A percentile compares a stretch with the other conserved stretches of the same genome.
Evolutionary conservation across 352 stramenopile species (phyloP).

Genomic region (Pythium chondricola): DNA sequence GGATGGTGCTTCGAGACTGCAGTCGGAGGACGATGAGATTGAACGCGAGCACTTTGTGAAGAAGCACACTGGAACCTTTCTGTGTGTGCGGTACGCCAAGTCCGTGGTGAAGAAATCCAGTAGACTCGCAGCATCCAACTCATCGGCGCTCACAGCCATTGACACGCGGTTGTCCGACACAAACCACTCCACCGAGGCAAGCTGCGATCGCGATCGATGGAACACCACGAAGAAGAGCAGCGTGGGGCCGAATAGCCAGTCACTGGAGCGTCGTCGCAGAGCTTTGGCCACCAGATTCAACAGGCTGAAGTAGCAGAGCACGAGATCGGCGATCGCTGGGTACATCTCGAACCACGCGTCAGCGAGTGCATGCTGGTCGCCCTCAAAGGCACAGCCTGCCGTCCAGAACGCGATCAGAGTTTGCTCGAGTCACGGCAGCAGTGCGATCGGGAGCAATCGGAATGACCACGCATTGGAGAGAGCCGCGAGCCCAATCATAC

Average conservation of each 20-base stretch:
- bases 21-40: conserved; percentile 20
- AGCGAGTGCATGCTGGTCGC: conserved; percentile 18
- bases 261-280: conserved; percentile 19
- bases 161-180: conserved; percentile 17
- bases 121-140: conserved; percentile 16
- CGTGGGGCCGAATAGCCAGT: conserved; percentile 28
- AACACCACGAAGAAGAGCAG: conserved; percentile 18
- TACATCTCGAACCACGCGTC: conserved; percentile 34
- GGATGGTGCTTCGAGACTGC: background rate
- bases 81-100: conserved; percentile 22
- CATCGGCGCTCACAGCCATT: conserved; percentile 15
- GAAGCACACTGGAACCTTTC: conserved; percentile 16
- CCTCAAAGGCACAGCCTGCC: conserved; percentile 27
- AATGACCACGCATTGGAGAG: conserved; percentile 14
- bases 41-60: conserved; percentile 21
- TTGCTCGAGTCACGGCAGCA: conserved; percentile 15
- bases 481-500: conserved; percentile 11
- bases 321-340: conserved; percentile 20
- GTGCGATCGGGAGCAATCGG: conserved; percentile 8
- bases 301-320: conserved; percentile 26
- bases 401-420: conserved; percentile 18
- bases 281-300: conserved; percentile 27
- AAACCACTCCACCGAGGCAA: conserved; percentile 5
- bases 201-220: conserved; percentile 20
- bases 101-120: conserved; percentile 25